phyloP scores from a whole-genome alignment of 768 basidiomycete species.

The Suillus subluteus region DNA sequence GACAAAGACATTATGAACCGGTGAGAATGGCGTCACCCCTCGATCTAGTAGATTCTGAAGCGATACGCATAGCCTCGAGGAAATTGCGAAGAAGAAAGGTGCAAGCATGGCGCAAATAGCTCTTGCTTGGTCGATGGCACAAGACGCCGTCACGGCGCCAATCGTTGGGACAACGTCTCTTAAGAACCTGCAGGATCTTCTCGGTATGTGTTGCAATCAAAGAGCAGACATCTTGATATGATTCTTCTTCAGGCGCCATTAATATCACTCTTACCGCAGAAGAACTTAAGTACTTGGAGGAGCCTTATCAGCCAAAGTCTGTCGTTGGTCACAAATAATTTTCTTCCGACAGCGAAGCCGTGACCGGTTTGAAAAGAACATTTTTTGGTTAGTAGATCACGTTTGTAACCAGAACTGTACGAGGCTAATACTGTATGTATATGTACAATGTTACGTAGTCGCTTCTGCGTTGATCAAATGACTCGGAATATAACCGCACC shows the following conservation, averaged over 20 bases:
- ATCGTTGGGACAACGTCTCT: conserved; percentile 60
- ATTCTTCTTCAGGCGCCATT: conserved; percentile 38
- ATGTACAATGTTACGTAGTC: background rate
- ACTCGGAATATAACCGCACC: background rate
- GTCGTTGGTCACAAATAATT: conserved; percentile 48
- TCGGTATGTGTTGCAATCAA: conserved; percentile 37
- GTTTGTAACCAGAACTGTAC: background rate
- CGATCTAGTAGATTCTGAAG: conserved; percentile 12
- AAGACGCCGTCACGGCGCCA: conserved; percentile 57
- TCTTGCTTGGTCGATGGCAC: conserved; percentile 53
- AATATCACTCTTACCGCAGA: conserved; percentile 55
- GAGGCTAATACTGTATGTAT: background rate
- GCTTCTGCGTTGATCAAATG: background rate
- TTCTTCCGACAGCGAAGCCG: background rate
- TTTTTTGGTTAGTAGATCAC: background rate
- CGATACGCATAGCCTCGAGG: conserved; percentile 47
- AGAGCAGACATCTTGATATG: background rate
- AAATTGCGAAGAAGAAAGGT: conserved; percentile 53
- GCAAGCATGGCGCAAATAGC: conserved; percentile 61
- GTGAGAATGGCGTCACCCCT: conserved; percentile 27
- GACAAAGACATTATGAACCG: conserved; percentile 44
- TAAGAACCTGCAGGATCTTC: conserved; percentile 54
- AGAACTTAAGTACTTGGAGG: conserved; percentile 58
- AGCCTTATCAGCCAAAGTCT: conserved; percentile 50
- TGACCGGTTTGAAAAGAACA: background rate